Base-by-base conservation (phyloP, 2,329 filamentous ascomycete species). In the Blastomyces emzantsi region DNA sequence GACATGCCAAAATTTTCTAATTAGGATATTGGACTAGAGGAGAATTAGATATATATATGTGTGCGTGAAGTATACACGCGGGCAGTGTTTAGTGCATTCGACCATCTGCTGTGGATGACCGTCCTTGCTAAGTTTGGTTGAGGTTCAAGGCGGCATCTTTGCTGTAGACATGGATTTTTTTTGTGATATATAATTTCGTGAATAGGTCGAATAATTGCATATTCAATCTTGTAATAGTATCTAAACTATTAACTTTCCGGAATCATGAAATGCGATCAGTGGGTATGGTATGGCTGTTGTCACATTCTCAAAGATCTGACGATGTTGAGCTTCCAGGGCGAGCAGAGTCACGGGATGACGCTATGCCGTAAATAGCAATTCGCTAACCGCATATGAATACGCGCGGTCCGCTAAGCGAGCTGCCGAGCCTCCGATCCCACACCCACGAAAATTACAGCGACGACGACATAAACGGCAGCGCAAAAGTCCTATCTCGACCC, bases 1-100 rank as follows among this genome's bases (percentile, higher is more conserved):
- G 78, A 81, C 62, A 71, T 78, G 62, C 79, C 81, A 22, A 76
- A 70, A 60, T 81, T 83, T 64, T 63, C 15, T 30, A 9, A 22
- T 30, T 47, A 49, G 25, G 36, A 28, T 25, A 47, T 25, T 19
- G 39, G 19, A 15, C 28, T 13, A 11, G 41, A n/a, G 19, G 17
- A 25, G 25, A 58, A 43, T 33, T 33, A 15, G 9, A 8, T 55
- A 5, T 52, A 30, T 30, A 25, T 2, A 33, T 19, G 22, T 19
- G 43, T 2, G 28, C 5, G 22, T 19, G 43, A 19, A 33, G 25
- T 11, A n/a, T 33, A n/a, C 15, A n/a, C 25, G 11, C 17, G 17
- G 28, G 19, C 11, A 8, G 30, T 56, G 52, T 56, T n/a, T 11
- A 22, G 55, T 15, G 30, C n/a, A n/a, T 15, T 4, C 7, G 3